Percentiles rank a stretch among this genome's conserved stretches.
These are phyloP conservation scores for Capronia coronata DNA, from an alignment of 2,329 filamentous ascomycete species.

Conservation along the genomic window DNA sequence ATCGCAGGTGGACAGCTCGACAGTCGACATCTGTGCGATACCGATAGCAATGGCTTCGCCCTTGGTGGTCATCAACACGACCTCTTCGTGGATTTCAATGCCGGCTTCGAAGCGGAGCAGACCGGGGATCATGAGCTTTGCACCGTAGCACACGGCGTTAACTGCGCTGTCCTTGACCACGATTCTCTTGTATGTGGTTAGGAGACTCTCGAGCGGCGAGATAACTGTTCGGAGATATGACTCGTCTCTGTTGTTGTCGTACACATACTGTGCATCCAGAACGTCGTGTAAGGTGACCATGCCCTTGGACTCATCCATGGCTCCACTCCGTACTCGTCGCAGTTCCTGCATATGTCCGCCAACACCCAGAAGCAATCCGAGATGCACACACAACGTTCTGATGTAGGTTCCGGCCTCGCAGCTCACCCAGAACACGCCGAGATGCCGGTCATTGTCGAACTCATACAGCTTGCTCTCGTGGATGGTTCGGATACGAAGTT, in stretches of 20 bases:
- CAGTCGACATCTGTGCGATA: constrained; percentile 95
- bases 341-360: constrained; percentile 99
- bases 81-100: constrained; percentile 92
- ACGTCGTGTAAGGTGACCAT: constrained; percentile 94
- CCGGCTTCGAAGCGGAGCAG: constrained; percentile 84
- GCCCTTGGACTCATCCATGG: constrained; percentile 84
- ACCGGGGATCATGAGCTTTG: constrained; percentile 97
- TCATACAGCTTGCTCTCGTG: constrained; percentile 94
- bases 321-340: constrained; percentile 83
- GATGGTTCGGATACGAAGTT: constrained; percentile 95
- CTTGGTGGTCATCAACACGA: constrained; percentile 98
- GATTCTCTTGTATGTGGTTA: constrained; percentile 90
- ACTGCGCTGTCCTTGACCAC: constrained; percentile 96
- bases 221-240: constrained; percentile 87
- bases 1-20: constrained; percentile 93
- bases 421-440: constrained; percentile 98
- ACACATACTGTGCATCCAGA: constrained; percentile 89
- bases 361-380: constrained; percentile 70
- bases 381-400: constrained; percentile 91
- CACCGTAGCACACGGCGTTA: constrained; percentile 96
- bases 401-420: constrained; percentile 99
- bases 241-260: constrained; percentile 94
- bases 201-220: constrained; percentile 81
- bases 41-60: constrained; percentile 95
- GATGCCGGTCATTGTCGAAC: constrained; percentile 96